These are phyloP conservation scores for Monosporascus cannonballus DNA, from an alignment of 2,329 filamentous ascomycete species.

Conservation along the genomic window DNA sequence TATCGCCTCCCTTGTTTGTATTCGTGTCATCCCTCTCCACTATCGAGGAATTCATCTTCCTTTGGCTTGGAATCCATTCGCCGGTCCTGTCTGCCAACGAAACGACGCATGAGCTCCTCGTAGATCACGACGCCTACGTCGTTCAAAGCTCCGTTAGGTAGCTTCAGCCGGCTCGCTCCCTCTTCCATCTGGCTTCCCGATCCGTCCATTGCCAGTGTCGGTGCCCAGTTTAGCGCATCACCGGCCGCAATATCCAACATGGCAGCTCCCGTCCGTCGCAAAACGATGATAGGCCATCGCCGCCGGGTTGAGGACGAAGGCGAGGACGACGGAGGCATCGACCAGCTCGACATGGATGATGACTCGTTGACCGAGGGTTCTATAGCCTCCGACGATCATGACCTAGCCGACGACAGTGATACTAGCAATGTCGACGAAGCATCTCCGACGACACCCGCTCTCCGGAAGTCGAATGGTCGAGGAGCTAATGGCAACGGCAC, in stretches of 20 bases:
- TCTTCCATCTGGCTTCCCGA: conserved; percentile 2
- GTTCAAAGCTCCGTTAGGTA: conserved; percentile 17
- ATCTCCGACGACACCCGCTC: conserved; percentile 39
- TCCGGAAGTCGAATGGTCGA: conserved; percentile 21
- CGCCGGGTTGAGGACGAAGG: conserved; percentile 65
- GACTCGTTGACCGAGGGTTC: conserved; percentile 63
- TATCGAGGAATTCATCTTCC: neutral
- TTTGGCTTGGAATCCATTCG: conserved; percentile 5
- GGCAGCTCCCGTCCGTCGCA: conserved; percentile 49
- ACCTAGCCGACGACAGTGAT: conserved; percentile 55
- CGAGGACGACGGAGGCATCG: conserved; percentile 57
- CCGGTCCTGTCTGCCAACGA: conserved; percentile 14
- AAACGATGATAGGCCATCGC: conserved; percentile 60
- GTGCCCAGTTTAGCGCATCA: conserved; percentile 5
- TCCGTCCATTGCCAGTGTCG: conserved; percentile 6
- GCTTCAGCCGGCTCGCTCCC: conserved; percentile 5
- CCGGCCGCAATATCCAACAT: conserved; percentile 28
- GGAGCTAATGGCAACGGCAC: conserved; percentile 28
- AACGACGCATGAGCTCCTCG: conserved; percentile 21
- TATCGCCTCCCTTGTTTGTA: conserved; percentile 15
- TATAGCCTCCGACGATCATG: conserved; percentile 55
- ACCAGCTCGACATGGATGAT: conserved; percentile 54
- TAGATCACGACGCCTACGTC: conserved; percentile 25
- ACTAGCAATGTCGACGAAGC: conserved; percentile 56
- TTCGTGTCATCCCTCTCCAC: neutral